These are phyloP conservation scores for Canavalia gladiata DNA, from an alignment of 306 rosid species.

Conservation along the genomic window DNA sequence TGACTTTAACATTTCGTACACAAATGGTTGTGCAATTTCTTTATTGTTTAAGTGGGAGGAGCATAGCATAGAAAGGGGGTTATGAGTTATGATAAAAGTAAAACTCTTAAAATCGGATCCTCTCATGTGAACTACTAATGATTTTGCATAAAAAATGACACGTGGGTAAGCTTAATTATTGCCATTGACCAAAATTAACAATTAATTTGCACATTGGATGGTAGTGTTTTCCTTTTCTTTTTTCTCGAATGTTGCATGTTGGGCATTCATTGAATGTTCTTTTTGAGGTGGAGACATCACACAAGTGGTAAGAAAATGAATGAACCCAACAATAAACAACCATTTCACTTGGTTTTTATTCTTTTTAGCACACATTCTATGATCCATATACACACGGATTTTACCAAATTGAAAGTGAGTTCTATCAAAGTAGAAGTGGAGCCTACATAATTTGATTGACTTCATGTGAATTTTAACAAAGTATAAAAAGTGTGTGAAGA, in stretches of 20 bases:
- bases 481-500: no score
- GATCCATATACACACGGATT: no score
- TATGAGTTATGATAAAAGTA: background rate
- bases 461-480: no score
- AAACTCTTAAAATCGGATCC: background rate
- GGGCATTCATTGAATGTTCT: background rate
- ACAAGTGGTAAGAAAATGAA: background rate
- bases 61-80: background rate
- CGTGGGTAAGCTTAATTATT: slow-evolving; percentile 43
- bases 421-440: no score
- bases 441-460: no score
- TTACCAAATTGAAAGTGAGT: no score
- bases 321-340: background rate
- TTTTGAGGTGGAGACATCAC: background rate
- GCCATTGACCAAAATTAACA: slow-evolving; percentile 20
- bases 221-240: background rate
- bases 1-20: background rate
- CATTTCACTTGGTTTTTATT: slow-evolving; percentile 31
- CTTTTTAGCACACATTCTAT: no score
- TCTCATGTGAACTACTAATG: background rate
- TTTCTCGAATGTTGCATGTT: background rate
- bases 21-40: background rate
- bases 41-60: slow-evolving; percentile 5
- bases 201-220: background rate
- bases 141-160: background rate